Evolutionary conservation across 306 rosid genomes (phyloP).

Genomic region (Rosa multiflora): DNA sequence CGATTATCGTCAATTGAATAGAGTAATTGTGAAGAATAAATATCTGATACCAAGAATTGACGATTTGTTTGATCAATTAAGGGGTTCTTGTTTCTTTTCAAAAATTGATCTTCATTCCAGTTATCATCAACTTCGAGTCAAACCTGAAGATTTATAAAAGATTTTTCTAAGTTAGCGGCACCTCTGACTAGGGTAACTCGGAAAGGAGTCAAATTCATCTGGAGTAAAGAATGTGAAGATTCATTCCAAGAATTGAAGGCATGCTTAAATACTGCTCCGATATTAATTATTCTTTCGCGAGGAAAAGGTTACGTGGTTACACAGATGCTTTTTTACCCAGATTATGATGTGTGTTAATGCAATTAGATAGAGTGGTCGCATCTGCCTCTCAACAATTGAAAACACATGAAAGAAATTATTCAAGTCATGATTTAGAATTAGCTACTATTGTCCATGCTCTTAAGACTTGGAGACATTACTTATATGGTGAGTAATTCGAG

Average conservation of each 20-base stretch:
- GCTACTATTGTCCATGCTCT: neutral
- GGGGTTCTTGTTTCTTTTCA: neutral
- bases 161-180: neutral
- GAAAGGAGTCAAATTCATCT: neutral
- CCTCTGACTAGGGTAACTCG: neutral
- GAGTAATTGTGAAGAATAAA: neutral
- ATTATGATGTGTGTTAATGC: neutral
- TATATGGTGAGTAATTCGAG: neutral
- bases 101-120: neutral
- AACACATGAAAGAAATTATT: neutral
- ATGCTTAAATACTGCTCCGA: neutral
- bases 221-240: neutral
- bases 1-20: neutral
- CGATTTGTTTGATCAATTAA: neutral
- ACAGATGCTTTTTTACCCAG: neutral
- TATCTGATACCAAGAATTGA: neutral
- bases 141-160: neutral
- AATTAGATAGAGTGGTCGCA: neutral
- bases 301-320: neutral
- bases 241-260: neutral
- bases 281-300: neutral
- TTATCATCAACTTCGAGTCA: neutral
- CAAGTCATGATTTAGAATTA: neutral
- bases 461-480: neutral
- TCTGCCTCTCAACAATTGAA: neutral